A percentile compares a stretch with the other conserved stretches of the same genome.
Conservation (phyloP, 2,329 filamentous ascomycete species). For the Whalleya microplaca region DNA sequence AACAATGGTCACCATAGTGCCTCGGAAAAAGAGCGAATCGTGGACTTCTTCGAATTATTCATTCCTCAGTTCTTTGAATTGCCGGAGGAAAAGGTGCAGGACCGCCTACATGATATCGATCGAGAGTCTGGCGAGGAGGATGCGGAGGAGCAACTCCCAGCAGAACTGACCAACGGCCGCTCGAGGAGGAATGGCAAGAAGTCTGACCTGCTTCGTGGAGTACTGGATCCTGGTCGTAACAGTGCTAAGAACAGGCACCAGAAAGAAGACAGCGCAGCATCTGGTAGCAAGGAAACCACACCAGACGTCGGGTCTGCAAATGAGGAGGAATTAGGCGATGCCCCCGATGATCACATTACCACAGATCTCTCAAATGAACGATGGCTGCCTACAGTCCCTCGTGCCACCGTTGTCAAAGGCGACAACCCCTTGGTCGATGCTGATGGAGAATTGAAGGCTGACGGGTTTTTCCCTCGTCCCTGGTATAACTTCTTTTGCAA, state of each 20-base stretch:
- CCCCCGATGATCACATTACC: constrained; percentile 57
- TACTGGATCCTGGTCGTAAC: constrained; percentile 77
- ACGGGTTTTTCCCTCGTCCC: constrained; percentile 79
- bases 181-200: constrained; percentile 76
- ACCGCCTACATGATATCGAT: constrained; percentile 69
- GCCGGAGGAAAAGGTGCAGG: constrained; percentile 68
- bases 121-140: constrained; percentile 77
- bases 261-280: constrained; percentile 78
- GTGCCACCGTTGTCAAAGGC: constrained; percentile 56
- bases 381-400: constrained; percentile 66
- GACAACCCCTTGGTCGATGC: constrained; percentile 61
- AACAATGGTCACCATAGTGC: constrained; percentile 72
- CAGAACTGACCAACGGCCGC: constrained; percentile 71
- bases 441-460: constrained; percentile 69
- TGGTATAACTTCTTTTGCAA: constrained; percentile 93
- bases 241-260: constrained; percentile 71
- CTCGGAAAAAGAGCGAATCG: constrained; percentile 73
- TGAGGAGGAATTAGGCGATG: constrained; percentile 75
- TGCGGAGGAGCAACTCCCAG: constrained; percentile 70
- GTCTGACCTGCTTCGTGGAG: constrained; percentile 79
- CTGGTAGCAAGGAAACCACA: constrained; percentile 84
- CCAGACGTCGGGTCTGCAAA: constrained; percentile 79
- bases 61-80: constrained; percentile 78
- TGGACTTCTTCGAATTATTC: constrained; percentile 77
- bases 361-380: constrained; percentile 67